Evolutionary conservation across 2,329 filamentous ascomycete genomes (phyloP).

Genomic region (Fusarium metavorans): DNA sequence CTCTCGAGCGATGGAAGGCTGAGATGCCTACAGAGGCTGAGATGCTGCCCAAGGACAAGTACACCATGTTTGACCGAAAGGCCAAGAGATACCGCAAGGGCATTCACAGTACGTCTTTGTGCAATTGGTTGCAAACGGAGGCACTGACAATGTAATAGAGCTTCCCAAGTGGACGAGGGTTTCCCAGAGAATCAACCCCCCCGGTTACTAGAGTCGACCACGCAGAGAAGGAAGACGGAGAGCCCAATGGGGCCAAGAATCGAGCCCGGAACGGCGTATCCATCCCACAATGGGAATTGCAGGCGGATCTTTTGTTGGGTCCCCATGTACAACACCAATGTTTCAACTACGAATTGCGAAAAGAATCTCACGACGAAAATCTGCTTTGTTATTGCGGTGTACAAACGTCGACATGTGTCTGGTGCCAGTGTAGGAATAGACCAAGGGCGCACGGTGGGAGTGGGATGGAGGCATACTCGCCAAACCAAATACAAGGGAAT

Average conservation of each 20-base stretch:
- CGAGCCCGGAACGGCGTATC: conserved; percentile 39
- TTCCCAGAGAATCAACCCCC: conserved; percentile 92
- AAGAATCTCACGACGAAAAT: conserved; percentile 34
- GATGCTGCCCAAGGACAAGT: conserved; percentile 97
- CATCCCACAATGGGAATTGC: conserved; percentile 35
- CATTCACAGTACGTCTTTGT: conserved; percentile 84
- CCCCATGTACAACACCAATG: conserved; percentile 48
- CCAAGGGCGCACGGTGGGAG: conserved; percentile 8
- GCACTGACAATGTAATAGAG: conserved; percentile 62
- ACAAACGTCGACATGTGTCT: conserved; percentile 9
- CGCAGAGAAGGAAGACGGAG: conserved; percentile 11
- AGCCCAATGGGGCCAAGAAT: conserved; percentile 19
- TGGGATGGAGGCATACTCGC: conserved; percentile 1
- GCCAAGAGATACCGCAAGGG: conserved; percentile 96
- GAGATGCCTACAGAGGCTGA: conserved; percentile 97
- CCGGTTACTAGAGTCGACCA: conserved; percentile 77
- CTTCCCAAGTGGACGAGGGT: conserved; percentile 95
- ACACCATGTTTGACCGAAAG: conserved; percentile 97
- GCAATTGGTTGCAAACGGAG: neutral
- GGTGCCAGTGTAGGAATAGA: conserved; percentile 42
- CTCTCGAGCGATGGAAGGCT: conserved; percentile 89
- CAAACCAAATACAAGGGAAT: conserved; percentile 16
- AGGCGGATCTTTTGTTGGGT: conserved; percentile 27
- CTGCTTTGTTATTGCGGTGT: conserved; percentile 16
- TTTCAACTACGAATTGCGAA: conserved; percentile 42